Conservation (phyloP, 2,329 filamentous ascomycete genomes). For the Aureobasidium sp. region DNA sequence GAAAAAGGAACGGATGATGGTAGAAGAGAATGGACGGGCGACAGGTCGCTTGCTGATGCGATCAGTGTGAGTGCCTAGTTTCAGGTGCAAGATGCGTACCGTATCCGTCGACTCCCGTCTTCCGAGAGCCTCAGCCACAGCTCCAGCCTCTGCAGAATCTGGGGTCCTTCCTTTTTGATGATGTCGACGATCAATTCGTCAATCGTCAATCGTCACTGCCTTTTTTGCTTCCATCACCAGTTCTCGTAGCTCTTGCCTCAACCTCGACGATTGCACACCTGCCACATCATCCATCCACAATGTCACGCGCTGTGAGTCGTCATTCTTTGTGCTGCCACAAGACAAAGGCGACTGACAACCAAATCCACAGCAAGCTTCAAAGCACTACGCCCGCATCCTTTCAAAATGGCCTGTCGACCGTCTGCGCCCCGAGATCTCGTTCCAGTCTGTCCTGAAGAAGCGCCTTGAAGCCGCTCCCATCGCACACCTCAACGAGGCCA, state of each 20-base stretch:
- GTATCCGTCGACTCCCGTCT: not conserved
- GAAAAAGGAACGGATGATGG: not conserved
- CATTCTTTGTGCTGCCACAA: not conserved
- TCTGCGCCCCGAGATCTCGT: constrained; percentile 42
- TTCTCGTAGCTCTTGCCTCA: not conserved
- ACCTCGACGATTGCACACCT: not conserved
- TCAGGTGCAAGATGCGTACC: not conserved
- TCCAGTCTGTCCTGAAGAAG: constrained; percentile 38
- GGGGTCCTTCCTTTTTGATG: constrained; percentile 10
- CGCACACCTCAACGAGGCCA: constrained; percentile 16
- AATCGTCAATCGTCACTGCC: not conserved
- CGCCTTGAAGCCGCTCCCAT: constrained; percentile 32
- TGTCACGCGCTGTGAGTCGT: constrained; percentile 7
- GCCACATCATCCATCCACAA: not conserved
- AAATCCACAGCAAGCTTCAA: constrained; percentile 28
- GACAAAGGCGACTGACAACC: constrained; percentile 10
- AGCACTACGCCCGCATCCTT: constrained; percentile 46
- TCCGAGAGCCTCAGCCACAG: not conserved
- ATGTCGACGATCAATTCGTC: constrained; percentile 13
- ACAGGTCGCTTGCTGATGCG: not conserved
- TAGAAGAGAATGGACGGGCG: constrained; percentile 3
- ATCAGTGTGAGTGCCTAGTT: not conserved
- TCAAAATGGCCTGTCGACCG: constrained; percentile 44
- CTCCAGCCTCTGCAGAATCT: not conserved
- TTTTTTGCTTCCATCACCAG: not conserved